Percentiles rank a stretch among this genome's conserved stretches.
Conservation (phyloP, 805 yeast species). For the Wickerhamiella azyma region DNA sequence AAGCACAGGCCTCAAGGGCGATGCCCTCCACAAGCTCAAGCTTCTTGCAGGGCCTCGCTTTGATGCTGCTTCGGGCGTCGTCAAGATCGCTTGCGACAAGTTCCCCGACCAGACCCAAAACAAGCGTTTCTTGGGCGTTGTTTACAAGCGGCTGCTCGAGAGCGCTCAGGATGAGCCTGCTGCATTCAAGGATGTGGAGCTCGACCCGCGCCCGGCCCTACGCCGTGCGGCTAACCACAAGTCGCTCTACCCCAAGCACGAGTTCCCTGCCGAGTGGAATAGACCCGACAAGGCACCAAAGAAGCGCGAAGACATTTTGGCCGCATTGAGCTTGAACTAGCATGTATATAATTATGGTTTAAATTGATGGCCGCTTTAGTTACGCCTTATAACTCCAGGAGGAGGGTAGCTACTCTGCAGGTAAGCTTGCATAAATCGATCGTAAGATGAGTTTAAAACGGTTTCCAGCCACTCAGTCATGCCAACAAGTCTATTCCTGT, state of each 20-base stretch:
- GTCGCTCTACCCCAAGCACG: slow-evolving; percentile 27
- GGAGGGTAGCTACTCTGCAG: no score
- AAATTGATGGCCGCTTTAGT: no score
- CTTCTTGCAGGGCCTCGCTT: slow-evolving; percentile 69
- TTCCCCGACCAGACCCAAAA: slow-evolving; percentile 76
- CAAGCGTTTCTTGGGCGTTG: slow-evolving; percentile 54
- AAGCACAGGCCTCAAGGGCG: slow-evolving; percentile 31
- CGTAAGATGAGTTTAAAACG: no score
- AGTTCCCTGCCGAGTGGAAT: slow-evolving; percentile 73
- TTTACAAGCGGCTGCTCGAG: slow-evolving; percentile 43
- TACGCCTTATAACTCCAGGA: no score
- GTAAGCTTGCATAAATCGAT: no score
- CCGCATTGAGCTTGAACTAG: slow-evolving; percentile 8
- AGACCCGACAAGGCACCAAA: slow-evolving; percentile 60
- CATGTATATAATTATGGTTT: slow-evolving; percentile 3
- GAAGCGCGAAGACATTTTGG: slow-evolving; percentile 22
- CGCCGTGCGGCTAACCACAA: slow-evolving; percentile 34
- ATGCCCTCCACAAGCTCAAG: slow-evolving; percentile 58
- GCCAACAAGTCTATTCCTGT: no score
- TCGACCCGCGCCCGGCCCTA: slow-evolving; percentile 58
- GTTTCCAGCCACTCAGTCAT: no score
- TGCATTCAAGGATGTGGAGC: slow-evolving; percentile 61
- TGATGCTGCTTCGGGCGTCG: slow-evolving; percentile 41
- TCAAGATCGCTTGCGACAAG: slow-evolving; percentile 51
- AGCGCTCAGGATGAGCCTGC: slow-evolving; percentile 53